These are phyloP conservation scores for Aspergillus viridinutans DNA, from an alignment of 2,329 filamentous ascomycete species.

Conservation along the genomic window DNA sequence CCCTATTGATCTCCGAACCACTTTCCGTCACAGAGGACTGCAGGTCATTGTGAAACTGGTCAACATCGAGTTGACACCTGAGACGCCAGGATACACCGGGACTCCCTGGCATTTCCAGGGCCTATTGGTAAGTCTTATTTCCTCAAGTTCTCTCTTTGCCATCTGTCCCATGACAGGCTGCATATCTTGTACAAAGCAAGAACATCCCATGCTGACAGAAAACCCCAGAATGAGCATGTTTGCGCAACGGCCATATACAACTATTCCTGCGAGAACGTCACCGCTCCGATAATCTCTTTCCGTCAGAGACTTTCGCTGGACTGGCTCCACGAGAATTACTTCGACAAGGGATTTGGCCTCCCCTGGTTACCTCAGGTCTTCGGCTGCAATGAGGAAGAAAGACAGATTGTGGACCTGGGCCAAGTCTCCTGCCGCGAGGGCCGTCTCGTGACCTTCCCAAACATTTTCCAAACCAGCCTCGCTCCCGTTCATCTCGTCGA, in stretches of 20 bases:
- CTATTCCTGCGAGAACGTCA: constrained; percentile 60
- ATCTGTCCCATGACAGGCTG: not conserved
- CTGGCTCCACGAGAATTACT: not conserved
- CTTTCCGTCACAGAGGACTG: constrained; percentile 33
- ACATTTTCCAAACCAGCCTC: not conserved
- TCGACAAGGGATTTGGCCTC: not conserved
- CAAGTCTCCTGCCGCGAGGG: constrained; percentile 3
- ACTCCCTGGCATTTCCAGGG: constrained; percentile 46
- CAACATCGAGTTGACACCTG: constrained; percentile 57
- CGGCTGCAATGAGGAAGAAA: not conserved
- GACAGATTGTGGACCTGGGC: constrained; percentile 6
- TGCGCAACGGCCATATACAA: constrained; percentile 63
- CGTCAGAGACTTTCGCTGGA: constrained; percentile 31
- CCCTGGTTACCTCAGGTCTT: constrained; percentile 1
- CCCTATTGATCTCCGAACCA: constrained; percentile 16
- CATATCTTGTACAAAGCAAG: not conserved
- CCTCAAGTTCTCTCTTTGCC: not conserved
- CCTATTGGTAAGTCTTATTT: constrained; percentile 15
- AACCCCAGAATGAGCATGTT: constrained; percentile 57
- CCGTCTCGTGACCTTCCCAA: constrained; percentile 8
- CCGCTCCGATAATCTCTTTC: constrained; percentile 50
- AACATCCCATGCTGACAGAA: not conserved
- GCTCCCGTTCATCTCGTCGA: not conserved
- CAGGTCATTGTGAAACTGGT: constrained; percentile 59
- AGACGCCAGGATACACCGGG: constrained; percentile 52